Evolutionary conservation across 495 filamentous ascomycete genomes (phyloP).

Genomic region (Podospora conica): DNA sequence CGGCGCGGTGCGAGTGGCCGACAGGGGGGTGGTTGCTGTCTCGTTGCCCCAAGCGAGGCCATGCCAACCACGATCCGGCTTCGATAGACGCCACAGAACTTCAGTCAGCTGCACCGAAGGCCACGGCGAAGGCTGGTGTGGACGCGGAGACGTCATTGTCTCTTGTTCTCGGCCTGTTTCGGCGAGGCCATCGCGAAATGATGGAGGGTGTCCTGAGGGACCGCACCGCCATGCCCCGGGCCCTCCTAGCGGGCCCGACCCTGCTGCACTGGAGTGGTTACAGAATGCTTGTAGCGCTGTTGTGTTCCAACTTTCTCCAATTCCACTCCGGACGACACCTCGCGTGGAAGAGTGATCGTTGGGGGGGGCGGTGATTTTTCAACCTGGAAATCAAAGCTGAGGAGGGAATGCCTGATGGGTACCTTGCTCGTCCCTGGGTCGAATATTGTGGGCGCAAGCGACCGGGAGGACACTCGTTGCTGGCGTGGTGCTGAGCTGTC

Average conservation of each 20-base stretch:
- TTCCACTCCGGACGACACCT: neutral
- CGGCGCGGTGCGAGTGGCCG: conserved; percentile 22
- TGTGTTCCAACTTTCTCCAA: neutral
- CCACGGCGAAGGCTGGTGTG: neutral
- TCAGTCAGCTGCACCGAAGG: neutral
- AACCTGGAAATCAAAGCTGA: neutral
- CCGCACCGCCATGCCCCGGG: neutral
- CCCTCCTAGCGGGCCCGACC: neutral
- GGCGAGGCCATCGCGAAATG: conserved; percentile 8
- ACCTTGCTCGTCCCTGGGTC: neutral
- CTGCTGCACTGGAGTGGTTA: neutral
- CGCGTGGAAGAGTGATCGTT: neutral
- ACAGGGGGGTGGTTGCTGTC: conserved; percentile 22
- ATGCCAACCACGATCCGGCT: conserved; percentile 18
- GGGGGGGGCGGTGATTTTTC: neutral
- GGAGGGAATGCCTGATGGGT: neutral
- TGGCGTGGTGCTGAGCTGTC: neutral
- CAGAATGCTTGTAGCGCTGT: neutral
- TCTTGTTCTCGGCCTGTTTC: neutral
- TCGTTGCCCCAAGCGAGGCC: conserved; percentile 22
- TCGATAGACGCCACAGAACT: neutral
- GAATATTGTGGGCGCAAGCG: neutral
- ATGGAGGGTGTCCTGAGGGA: conserved; percentile 1
- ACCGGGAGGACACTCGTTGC: neutral
- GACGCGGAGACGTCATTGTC: neutral